Evolutionary conservation across 805 yeast genomes (phyloP).

Genomic region (Vanderwaltozyma verrucispora): DNA sequence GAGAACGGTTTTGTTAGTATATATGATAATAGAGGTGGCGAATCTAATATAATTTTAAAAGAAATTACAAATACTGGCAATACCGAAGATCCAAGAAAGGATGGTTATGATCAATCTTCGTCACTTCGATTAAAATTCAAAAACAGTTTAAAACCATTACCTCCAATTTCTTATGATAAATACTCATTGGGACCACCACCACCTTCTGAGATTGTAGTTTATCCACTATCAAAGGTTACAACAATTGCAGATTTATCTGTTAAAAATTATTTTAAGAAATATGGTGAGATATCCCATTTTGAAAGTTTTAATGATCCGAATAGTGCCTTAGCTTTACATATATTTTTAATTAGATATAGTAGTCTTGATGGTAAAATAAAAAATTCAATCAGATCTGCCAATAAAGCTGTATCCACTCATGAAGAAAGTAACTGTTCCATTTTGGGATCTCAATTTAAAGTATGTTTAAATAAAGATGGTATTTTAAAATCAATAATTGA

Average conservation of each 20-base stretch:
- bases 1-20: constrained; percentile 17
- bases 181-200: constrained; percentile 72
- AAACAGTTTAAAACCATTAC: constrained; percentile 6
- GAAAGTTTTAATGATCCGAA: constrained; percentile 56
- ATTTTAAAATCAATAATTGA: constrained; percentile 28
- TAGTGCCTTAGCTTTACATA: constrained; percentile 71
- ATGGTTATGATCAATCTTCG: not conserved
- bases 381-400: constrained; percentile 41
- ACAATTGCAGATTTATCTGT: constrained; percentile 11
- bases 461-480: constrained; percentile 40
- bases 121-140: constrained; percentile 12
- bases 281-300: constrained; percentile 53
- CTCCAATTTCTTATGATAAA: constrained; percentile 45
- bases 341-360: constrained; percentile 52
- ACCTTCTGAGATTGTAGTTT: constrained; percentile 53
- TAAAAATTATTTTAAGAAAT: constrained; percentile 45
- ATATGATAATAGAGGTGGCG: constrained; percentile 10
- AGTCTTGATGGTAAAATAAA: constrained; percentile 41
- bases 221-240: constrained; percentile 33
- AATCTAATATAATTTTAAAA: constrained; percentile 11
- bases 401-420: constrained; percentile 33
- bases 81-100: constrained; percentile 21
- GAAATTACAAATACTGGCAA: constrained; percentile 12
- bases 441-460: constrained; percentile 39
- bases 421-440: constrained; percentile 37